Conservation (phyloP, 768 basidiomycete genomes). For the Strobilomyces echinocephalus region DNA sequence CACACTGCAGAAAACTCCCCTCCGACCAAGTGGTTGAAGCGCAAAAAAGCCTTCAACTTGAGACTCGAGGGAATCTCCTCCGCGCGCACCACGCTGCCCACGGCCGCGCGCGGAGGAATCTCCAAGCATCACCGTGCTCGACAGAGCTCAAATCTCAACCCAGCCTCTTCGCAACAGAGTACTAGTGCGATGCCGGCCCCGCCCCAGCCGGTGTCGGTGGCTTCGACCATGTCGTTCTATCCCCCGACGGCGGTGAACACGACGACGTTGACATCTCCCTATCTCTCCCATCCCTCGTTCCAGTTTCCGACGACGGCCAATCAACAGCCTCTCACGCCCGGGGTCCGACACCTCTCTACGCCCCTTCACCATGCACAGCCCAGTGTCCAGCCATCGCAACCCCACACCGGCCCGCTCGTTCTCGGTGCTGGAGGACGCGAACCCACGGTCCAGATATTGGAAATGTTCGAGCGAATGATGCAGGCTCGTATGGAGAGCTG, state of each 20-base stretch:
- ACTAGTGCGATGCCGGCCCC: constrained; percentile 10
- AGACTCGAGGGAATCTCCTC: constrained; percentile 41
- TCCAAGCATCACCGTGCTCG: constrained; percentile 30
- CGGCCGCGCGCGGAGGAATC: constrained; percentile 22
- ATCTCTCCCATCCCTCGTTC: constrained; percentile 28
- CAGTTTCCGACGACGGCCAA: constrained; percentile 18
- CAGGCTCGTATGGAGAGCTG: constrained; percentile 75
- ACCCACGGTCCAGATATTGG: constrained; percentile 50
- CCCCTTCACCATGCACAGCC: constrained; percentile 10
- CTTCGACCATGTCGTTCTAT: constrained; percentile 22
- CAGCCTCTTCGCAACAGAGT: constrained; percentile 25
- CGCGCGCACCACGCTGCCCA: constrained; percentile 17
- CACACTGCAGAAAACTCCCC: constrained; percentile 33
- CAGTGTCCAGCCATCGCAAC: constrained; percentile 8
- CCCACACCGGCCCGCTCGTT: constrained; percentile 21
- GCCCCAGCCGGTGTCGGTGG: constrained; percentile 16
- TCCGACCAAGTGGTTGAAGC: constrained; percentile 44
- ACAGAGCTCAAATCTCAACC: constrained; percentile 29
- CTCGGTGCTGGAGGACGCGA: constrained; percentile 33
- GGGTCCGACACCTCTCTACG: constrained; percentile 8
- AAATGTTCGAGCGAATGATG: constrained; percentile 68
- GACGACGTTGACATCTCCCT: constrained; percentile 31
- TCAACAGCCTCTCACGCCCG: constrained; percentile 11
- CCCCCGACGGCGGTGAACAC: constrained; percentile 28
- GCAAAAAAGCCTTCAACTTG: constrained; percentile 57